Evolutionary conservation across 345 rosid genomes (phyloP), one percentile per base, ranked within the genome.

Genomic region (Camelina sativa): DNA sequence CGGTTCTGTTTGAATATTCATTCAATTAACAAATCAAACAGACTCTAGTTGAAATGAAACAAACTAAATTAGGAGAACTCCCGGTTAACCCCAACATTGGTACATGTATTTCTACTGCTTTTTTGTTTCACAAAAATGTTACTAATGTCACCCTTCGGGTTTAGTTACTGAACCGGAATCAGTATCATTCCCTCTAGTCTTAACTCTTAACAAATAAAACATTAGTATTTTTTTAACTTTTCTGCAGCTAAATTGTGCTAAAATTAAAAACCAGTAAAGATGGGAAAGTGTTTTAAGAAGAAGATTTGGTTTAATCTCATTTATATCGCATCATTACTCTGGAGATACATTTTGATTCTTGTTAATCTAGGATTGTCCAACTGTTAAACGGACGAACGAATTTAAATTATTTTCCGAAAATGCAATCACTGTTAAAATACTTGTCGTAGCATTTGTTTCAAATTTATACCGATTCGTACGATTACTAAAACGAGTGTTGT

Each of bases 341-440:
- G 38, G 19, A 72, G 76, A 77, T 77, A 48, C 68, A 65, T 5
- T 65, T 59, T 71, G 77, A 77, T 70, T 76, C 61, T 76, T 32
- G 38, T 63, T 57, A 35, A 62, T 62, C 48, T 76, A 11, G 48
- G 20, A 43, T 35, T 25, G 52, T 55, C 44, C 43, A 55, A 69
- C 60, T 16, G 59, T 63, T 62, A 54, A 65, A 50, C 16, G 22
- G 12, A 51, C 41, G 65, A 46, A 55, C 19, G n/a, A 22, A 55
- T 30, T 62, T 69, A 54, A 62, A 46, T 46, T 71, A 37, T 34
- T 28, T 65, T 57, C 69, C 61, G 46, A 56, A 56, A 44, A 57
- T 62, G 9, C 25, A 54, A 37, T 63, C 37, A 62, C 11, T 22
- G 11, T 46, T 62, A 38, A 63, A 63, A 30, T 56, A 55, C 71